Percentiles rank a stretch among this genome's conserved stretches.
These are phyloP conservation scores for Afroboletus lepidellus DNA, from an alignment of 1,284 basidiomycete species.

Conservation along the genomic window DNA sequence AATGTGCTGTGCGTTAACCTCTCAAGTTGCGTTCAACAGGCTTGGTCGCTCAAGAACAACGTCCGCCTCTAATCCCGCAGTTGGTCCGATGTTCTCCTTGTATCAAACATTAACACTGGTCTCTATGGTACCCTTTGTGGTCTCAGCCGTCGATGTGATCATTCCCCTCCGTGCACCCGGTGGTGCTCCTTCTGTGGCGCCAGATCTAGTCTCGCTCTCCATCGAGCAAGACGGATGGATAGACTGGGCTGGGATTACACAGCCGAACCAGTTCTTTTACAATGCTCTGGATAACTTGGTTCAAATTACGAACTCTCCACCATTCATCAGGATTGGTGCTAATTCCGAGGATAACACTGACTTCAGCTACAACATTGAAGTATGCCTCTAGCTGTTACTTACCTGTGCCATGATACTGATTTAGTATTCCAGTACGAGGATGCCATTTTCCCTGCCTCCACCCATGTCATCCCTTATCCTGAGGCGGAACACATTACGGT, in stretches of 20 bases:
- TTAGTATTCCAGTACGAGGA: constrained; percentile 14
- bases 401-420: constrained; percentile 2
- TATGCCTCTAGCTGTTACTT: constrained; percentile 17
- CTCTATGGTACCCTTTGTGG: constrained; percentile 1
- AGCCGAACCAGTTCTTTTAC: constrained; percentile 54
- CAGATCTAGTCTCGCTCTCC: constrained; percentile 59
- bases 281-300: constrained; percentile 57
- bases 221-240: constrained; percentile 68
- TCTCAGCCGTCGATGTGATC: constrained; percentile 16
- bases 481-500: constrained; percentile 58
- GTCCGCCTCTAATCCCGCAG: not conserved
- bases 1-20: not conserved
- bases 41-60: not conserved
- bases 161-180: constrained; percentile 24
- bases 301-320: constrained; percentile 51
- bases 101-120: not conserved
- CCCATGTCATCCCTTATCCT: constrained; percentile 55
- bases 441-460: constrained; percentile 47
- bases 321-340: constrained; percentile 61
- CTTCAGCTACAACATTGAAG: constrained; percentile 46
- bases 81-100: constrained; percentile 7
- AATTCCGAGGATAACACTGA: constrained; percentile 63
- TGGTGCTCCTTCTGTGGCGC: constrained; percentile 34
- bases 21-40: not conserved
- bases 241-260: constrained; percentile 56